These are phyloP conservation scores for Globisporangium echinulatum DNA, from an alignment of 352 stramenopile genomes.

Conservation along the genomic window DNA sequence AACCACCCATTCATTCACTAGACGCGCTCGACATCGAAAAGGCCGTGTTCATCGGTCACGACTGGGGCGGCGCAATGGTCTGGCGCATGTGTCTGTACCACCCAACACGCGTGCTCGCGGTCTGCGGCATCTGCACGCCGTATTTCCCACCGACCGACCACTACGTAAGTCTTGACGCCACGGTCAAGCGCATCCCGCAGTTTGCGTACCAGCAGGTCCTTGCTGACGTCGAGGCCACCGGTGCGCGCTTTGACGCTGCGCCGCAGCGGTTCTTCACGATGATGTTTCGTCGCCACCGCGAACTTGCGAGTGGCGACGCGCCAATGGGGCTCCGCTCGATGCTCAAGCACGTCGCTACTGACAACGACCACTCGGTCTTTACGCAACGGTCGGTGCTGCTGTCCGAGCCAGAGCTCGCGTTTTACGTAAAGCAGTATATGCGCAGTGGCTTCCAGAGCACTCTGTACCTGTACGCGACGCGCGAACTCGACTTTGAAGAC, in stretches of 20 bases:
- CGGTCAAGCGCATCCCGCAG: constrained; percentile 39
- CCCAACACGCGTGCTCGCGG: constrained; percentile 43
- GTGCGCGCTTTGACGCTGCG: constrained; percentile 28
- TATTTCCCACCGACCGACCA: constrained; percentile 39
- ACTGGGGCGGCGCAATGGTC: constrained; percentile 61
- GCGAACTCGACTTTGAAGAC: constrained; percentile 52
- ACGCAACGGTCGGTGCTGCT: constrained; percentile 39
- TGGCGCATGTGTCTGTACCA: constrained; percentile 72
- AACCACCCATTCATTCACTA: constrained; percentile 11
- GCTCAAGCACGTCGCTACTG: constrained; percentile 11
- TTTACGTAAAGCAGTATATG: constrained; percentile 53
- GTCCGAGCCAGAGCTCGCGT: constrained; percentile 45
- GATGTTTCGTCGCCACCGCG: constrained; percentile 39
- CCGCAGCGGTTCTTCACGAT: constrained; percentile 43
- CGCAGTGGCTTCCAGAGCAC: constrained; percentile 48
- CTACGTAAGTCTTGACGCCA: constrained; percentile 32
- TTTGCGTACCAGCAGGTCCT: constrained; percentile 68
- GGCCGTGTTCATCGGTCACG: constrained; percentile 66
- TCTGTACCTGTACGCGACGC: no score
- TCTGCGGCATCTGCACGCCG: constrained; percentile 60
- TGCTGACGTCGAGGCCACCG: constrained; percentile 30
- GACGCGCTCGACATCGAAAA: constrained; percentile 59
- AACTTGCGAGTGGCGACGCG: constrained; percentile 18
- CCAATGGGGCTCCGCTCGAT: constrained; percentile 8
- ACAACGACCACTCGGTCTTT: constrained; percentile 18